A percentile compares a stretch with the other conserved stretches of the same genome.
Evolutionary conservation across 768 basidiomycete species (phyloP).

Genomic region (Psilocybe tampanensis): DNA sequence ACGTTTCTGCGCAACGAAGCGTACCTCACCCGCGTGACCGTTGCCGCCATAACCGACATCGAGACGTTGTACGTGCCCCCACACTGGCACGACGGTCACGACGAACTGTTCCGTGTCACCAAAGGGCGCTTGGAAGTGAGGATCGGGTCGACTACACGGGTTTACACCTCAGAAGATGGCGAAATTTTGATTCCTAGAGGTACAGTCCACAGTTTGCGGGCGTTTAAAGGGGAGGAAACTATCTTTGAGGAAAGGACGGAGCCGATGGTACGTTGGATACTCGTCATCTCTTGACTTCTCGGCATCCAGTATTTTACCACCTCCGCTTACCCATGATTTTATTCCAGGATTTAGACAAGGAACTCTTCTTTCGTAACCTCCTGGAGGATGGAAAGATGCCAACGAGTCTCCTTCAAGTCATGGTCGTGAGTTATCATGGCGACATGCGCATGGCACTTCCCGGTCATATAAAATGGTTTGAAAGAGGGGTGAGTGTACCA

Average conservation of each 20-base stretch:
- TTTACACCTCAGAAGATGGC: conserved; percentile 32
- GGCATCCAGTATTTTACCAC: too few species aligned
- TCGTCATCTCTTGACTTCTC: too few species aligned
- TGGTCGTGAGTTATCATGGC: conserved; percentile 27
- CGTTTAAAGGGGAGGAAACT: conserved; percentile 27
- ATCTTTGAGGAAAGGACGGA: conserved; percentile 33
- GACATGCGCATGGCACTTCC: conserved; percentile 29
- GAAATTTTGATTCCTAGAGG: conserved; percentile 32
- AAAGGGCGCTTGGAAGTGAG: conserved; percentile 31
- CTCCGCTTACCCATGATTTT: neutral
- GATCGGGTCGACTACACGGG: conserved; percentile 20
- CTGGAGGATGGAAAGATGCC: conserved; percentile 18
- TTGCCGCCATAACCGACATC: conserved; percentile 24
- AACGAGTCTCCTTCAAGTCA: conserved; percentile 21
- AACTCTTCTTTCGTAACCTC: conserved; percentile 36
- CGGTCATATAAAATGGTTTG: conserved; percentile 28
- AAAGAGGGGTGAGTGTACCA: conserved; percentile 25
- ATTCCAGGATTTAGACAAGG: conserved; percentile 32
- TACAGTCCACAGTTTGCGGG: conserved; percentile 26
- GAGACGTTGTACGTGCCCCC: conserved; percentile 29
- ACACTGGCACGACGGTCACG: conserved; percentile 38
- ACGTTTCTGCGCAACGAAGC: conserved; percentile 33
- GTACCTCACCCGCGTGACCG: conserved; percentile 25
- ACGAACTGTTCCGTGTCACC: conserved; percentile 32
- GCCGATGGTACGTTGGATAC: conserved; percentile 27